phyloP scores from a whole-genome alignment of 805 yeast genomes.

The Zygosaccharomyces kombuchaensis region DNA sequence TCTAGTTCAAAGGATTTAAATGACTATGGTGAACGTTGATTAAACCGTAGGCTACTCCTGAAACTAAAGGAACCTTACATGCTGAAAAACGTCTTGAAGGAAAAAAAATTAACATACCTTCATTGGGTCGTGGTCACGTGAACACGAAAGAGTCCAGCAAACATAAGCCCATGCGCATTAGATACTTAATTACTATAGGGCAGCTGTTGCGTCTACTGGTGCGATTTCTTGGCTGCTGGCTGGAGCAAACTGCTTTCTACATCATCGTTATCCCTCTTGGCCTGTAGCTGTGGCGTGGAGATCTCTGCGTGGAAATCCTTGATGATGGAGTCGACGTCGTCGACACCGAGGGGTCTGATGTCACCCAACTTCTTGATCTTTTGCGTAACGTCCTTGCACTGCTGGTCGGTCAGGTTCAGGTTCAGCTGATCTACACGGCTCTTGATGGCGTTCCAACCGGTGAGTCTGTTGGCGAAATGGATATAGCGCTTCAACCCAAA shows the following conservation, averaged over 20 bases:
- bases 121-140: constrained; percentile 9
- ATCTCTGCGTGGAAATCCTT: constrained; percentile 85
- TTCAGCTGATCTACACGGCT: constrained; percentile 96
- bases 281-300: constrained; percentile 47
- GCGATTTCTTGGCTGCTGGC: constrained; percentile 35
- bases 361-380: constrained; percentile 94
- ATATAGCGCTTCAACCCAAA: constrained; percentile 94
- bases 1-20: background rate
- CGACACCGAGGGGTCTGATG: constrained; percentile 88
- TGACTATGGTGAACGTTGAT: background rate
- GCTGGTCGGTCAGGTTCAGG: constrained; percentile 82
- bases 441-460: constrained; percentile 99
- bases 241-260: constrained; percentile 21
- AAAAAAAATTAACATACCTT: background rate
- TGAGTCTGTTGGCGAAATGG: constrained; percentile 95
- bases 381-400: constrained; percentile 89
- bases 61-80: background rate
- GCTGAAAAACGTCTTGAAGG: background rate
- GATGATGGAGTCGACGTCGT: constrained; percentile 95
- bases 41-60: background rate
- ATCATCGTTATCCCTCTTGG: constrained; percentile 24
- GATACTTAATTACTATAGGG: background rate
- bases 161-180: background rate
- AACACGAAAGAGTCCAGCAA: background rate
- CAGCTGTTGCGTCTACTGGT: constrained; percentile 5